Evolutionary conservation across 2,329 filamentous ascomycete genomes (phyloP).

Genomic region (Trichoderma sp.): DNA sequence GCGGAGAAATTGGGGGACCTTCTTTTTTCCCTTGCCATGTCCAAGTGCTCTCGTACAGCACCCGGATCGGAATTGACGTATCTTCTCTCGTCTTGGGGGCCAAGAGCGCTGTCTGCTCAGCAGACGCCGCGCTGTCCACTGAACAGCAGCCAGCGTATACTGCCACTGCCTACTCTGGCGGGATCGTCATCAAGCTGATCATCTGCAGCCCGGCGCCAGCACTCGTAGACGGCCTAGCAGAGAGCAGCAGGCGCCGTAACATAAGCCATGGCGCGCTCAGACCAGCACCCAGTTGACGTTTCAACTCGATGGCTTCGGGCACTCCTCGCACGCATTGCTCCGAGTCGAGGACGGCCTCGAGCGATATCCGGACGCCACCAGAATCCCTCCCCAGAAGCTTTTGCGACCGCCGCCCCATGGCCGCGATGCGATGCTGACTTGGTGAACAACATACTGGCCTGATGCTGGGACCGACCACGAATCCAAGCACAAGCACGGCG

Average conservation of each 20-base stretch:
- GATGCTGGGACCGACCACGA: not conserved
- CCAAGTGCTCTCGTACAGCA: not conserved
- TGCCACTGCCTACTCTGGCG: not conserved
- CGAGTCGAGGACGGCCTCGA: not conserved
- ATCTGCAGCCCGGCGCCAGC: not conserved
- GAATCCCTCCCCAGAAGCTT: not conserved
- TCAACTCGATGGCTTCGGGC: not conserved
- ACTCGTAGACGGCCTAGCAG: not conserved
- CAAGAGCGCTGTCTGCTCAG: not conserved
- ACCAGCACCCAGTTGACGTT: not conserved
- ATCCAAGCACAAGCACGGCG: not conserved
- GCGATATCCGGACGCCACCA: conserved; percentile 23
- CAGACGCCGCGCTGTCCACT: not conserved
- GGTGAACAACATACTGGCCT: not conserved
- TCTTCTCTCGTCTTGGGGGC: not conserved
- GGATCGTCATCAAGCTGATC: not conserved
- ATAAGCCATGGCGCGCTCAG: not conserved
- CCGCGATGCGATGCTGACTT: not conserved
- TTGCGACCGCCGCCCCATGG: not conserved
- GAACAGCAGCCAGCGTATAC: not conserved
- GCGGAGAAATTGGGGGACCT: conserved; percentile 6
- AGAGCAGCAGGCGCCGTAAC: not conserved
- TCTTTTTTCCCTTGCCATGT: not conserved
- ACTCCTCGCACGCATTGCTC: not conserved
- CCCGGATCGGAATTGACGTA: not conserved